Evolutionary conservation across 148 eudicot species (phyloP).

Genomic region (Linanthus parryae): DNA sequence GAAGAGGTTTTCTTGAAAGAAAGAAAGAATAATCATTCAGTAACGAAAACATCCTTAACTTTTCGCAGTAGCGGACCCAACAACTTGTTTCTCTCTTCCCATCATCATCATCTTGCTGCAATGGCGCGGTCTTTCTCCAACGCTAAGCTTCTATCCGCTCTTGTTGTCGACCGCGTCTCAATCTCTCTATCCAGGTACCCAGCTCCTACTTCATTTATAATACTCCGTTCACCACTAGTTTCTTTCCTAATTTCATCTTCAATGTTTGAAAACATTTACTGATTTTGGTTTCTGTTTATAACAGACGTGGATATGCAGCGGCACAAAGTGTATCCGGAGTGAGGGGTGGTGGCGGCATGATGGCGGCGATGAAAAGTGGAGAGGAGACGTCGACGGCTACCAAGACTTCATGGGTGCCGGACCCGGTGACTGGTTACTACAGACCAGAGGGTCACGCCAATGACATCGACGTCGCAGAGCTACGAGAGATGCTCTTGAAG

Average conservation of each 20-base stretch:
- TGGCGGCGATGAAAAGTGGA: constrained; percentile 32
- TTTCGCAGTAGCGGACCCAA: too few relatives aligned
- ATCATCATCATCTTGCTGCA: not conserved
- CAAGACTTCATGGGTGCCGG: constrained; percentile 63
- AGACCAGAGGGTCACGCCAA: constrained; percentile 48
- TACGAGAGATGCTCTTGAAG: constrained; percentile 51
- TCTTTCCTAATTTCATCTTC: not conserved
- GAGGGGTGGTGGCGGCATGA: constrained; percentile 14
- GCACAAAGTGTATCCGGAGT: constrained; percentile 20
- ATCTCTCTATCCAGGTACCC: constrained; percentile 23
- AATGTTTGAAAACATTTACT: not conserved
- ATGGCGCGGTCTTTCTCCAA: constrained; percentile 49
- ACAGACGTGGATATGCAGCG: constrained; percentile 59
- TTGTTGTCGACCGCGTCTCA: constrained; percentile 35
- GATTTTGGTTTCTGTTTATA: not conserved
- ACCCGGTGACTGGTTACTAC: constrained; percentile 85
- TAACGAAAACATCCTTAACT: too few relatives aligned
- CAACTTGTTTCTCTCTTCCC: too few relatives aligned
- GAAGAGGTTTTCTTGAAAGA: too few relatives aligned
- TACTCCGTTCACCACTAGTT: not conserved
- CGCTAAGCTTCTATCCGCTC: constrained; percentile 40
- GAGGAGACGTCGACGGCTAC: constrained; percentile 25
- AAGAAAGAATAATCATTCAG: too few relatives aligned
- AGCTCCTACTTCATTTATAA: too few relatives aligned
- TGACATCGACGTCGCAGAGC: constrained; percentile 58